Evolutionary conservation across 2,329 filamentous ascomycete genomes (phyloP).

Genomic region (Alternaria metachromatica): DNA sequence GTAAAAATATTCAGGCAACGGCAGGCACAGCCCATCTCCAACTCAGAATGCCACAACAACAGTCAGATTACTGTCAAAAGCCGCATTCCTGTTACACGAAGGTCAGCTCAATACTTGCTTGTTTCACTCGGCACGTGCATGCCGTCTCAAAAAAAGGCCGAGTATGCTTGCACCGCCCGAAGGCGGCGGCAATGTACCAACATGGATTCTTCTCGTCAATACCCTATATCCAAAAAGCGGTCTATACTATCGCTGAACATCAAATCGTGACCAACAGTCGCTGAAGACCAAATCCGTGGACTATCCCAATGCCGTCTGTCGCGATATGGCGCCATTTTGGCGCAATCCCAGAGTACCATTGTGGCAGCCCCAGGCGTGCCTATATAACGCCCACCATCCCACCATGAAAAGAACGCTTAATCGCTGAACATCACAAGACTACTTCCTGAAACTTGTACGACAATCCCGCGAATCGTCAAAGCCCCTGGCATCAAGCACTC

Average conservation of each 20-base stretch:
- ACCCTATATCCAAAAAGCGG: not conserved
- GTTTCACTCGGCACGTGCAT: not conserved
- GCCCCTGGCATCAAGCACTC: not conserved
- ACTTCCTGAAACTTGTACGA: not conserved
- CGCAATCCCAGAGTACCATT: slow-evolving; percentile 8
- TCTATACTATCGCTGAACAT: slow-evolving; percentile 8
- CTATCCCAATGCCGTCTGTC: slow-evolving; percentile 8
- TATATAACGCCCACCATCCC: slow-evolving; percentile 13
- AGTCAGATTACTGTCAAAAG: not conserved
- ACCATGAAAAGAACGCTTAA: slow-evolving; percentile 13
- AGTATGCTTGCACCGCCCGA: not conserved
- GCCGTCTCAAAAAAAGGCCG: not conserved
- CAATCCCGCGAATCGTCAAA: not conserved
- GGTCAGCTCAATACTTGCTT: not conserved
- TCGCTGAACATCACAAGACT: slow-evolving; percentile 5
- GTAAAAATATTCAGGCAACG: not conserved
- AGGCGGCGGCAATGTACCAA: not conserved
- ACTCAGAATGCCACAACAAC: not conserved
- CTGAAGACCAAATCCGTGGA: slow-evolving; percentile 4
- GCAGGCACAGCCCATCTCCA: not conserved
- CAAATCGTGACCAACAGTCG: not conserved
- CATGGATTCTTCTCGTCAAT: not conserved
- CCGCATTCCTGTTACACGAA: not conserved
- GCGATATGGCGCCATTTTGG: slow-evolving; percentile 28
- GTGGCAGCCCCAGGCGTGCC: not conserved